Percentiles rank a stretch among this genome's conserved stretches.
Evolutionary conservation across 2,329 filamentous ascomycete genomes (phyloP).

Genomic region (Penicillium occitanis): DNA sequence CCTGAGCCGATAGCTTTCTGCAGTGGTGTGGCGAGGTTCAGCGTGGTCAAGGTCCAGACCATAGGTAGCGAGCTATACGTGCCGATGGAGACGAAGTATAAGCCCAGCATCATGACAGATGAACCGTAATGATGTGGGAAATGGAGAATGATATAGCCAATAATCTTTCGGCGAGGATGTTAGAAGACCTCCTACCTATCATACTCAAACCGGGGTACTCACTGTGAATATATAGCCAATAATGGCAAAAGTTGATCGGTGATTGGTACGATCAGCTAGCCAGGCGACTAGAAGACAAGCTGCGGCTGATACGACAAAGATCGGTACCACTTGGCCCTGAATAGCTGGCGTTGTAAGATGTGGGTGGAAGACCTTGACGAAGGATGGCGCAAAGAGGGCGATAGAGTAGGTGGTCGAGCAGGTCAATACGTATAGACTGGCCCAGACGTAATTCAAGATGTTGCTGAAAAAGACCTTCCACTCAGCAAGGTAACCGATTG

Average conservation of each 20-base stretch:
- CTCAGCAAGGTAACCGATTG: neutral
- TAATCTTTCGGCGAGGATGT: neutral
- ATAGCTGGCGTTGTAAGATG: neutral
- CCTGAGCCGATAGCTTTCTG: constrained; percentile 13
- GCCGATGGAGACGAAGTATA: constrained; percentile 14
- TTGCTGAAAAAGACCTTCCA: constrained; percentile 10
- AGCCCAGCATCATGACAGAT: constrained; percentile 8
- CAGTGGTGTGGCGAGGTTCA: constrained; percentile 7
- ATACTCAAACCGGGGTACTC: neutral
- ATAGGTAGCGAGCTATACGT: constrained; percentile 11
- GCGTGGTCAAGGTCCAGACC: constrained; percentile 11
- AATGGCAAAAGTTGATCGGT: constrained; percentile 10
- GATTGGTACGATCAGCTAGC: constrained; percentile 5
- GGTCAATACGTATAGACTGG: constrained; percentile 8
- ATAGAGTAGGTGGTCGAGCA: constrained; percentile 11
- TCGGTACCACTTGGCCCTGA: constrained; percentile 10
- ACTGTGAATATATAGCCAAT: constrained; percentile 8
- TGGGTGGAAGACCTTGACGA: constrained; percentile 5
- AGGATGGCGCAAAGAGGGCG: constrained; percentile 7
- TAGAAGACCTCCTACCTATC: neutral
- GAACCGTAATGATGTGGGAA: neutral
- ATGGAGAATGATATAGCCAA: constrained; percentile 10
- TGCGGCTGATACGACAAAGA: constrained; percentile 9
- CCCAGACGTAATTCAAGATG: constrained; percentile 9
- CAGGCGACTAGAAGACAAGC: constrained; percentile 10